Conservation (phyloP, 352 stramenopile species). For the Peronospora destructor region DNA sequence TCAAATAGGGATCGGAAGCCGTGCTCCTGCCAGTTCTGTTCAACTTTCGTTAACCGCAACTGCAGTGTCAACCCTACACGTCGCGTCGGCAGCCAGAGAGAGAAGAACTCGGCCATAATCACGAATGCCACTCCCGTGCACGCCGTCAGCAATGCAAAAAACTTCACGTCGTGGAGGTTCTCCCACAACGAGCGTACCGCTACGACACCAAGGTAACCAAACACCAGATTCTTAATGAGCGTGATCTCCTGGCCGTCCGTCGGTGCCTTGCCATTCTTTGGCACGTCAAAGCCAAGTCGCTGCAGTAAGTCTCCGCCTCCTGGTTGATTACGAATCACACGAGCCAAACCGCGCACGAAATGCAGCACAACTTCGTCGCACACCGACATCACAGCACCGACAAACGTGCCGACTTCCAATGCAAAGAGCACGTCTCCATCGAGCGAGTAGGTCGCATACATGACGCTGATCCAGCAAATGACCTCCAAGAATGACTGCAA, state of each 20-base stretch:
- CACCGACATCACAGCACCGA: constrained; percentile 73
- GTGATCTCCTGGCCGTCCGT: constrained; percentile 60
- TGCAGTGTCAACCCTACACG: constrained; percentile 65
- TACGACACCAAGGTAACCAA: constrained; percentile 65
- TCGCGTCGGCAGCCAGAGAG: constrained; percentile 68
- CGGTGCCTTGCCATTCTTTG: constrained; percentile 55
- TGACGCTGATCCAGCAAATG: constrained; percentile 64
- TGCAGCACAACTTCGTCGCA: constrained; percentile 73
- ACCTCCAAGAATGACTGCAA: constrained; percentile 80
- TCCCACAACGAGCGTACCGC: constrained; percentile 55
- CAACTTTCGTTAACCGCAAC: constrained; percentile 58
- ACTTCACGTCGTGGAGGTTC: constrained; percentile 65
- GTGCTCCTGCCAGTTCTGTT: constrained; percentile 56
- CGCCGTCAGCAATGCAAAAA: constrained; percentile 58
- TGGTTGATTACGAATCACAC: constrained; percentile 64
- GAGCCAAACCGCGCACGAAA: constrained; percentile 51
- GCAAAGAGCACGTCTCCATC: constrained; percentile 52
- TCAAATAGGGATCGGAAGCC: constrained; percentile 44
- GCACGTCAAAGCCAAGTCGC: constrained; percentile 63
- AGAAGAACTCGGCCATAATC: constrained; percentile 69
- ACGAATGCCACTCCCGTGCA: constrained; percentile 67
- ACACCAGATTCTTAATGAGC: constrained; percentile 75
- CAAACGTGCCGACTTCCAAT: constrained; percentile 63
- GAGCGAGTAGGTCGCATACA: constrained; percentile 52
- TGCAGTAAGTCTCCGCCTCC: constrained; percentile 52